phyloP scores from a whole-genome alignment of 1,139 yeast genomes.

The Blastobotrys persicus region DNA sequence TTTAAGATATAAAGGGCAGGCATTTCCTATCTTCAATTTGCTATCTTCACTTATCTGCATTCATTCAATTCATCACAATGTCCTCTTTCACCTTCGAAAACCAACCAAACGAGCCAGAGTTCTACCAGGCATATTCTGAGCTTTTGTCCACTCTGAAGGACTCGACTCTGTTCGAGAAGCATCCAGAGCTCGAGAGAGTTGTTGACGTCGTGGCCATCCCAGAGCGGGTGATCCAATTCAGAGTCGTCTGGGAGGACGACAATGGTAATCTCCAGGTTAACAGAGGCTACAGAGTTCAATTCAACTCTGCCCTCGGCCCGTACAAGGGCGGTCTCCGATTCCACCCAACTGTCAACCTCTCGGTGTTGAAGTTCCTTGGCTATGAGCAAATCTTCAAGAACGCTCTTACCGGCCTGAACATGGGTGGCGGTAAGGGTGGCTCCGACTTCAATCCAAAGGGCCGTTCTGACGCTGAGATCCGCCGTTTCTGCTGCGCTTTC shows the following conservation, averaged over 20 bases:
- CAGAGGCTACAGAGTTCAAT: slow-evolving; percentile 97
- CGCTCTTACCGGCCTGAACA: slow-evolving; percentile 93
- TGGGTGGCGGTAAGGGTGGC: slow-evolving; percentile 99
- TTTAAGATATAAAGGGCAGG: neutral
- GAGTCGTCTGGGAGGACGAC: slow-evolving; percentile 98
- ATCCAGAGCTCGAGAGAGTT: slow-evolving; percentile 87
- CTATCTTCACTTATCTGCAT: too few relatives aligned
- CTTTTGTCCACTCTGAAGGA: slow-evolving; percentile 83
- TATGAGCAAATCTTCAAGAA: slow-evolving; percentile 98
- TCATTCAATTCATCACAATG: neutral
- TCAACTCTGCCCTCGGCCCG: slow-evolving; percentile 97
- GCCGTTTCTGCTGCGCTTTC: slow-evolving; percentile 94
- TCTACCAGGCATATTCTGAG: slow-evolving; percentile 97
- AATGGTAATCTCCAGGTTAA: slow-evolving; percentile 87
- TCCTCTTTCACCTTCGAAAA: slow-evolving; percentile 7
- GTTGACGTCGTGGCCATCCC: slow-evolving; percentile 91
- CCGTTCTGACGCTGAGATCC: slow-evolving; percentile 85
- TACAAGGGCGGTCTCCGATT: slow-evolving; percentile 98
- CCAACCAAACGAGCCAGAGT: slow-evolving; percentile 76
- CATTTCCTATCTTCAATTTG: neutral
- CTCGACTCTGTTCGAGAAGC: slow-evolving; percentile 82
- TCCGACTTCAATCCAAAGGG: slow-evolving; percentile 97
- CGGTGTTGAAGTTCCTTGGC: slow-evolving; percentile 93
- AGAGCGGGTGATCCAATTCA: slow-evolving; percentile 93
- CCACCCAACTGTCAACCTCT: slow-evolving; percentile 95